phyloP scores from a whole-genome alignment of 1,139 yeast species.

The Petasospora rhodanensis region DNA sequence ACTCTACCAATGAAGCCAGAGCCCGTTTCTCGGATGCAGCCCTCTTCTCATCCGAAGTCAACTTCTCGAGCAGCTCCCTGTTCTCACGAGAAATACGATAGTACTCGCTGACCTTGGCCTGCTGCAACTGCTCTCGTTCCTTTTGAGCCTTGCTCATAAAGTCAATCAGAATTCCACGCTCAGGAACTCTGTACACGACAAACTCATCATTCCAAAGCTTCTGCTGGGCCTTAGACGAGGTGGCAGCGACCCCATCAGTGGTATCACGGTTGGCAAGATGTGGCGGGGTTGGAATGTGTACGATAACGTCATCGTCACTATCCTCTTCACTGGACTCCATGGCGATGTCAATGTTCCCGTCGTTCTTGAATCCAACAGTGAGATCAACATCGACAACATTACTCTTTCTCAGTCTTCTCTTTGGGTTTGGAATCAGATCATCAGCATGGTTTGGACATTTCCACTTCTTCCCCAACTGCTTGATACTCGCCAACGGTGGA shows the following conservation, averaged over 20 bases:
- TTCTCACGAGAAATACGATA: slow-evolving; percentile 25
- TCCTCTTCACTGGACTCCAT: slow-evolving; percentile 46
- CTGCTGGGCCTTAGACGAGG: slow-evolving; percentile 33
- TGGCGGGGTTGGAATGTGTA: slow-evolving; percentile 40
- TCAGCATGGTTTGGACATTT: slow-evolving; percentile 88
- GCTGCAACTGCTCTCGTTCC: slow-evolving; percentile 23
- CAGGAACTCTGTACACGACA: slow-evolving; percentile 63
- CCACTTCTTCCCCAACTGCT: slow-evolving; percentile 82
- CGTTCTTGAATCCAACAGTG: slow-evolving; percentile 57
- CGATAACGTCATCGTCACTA: slow-evolving; percentile 31
- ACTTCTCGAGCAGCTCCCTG: slow-evolving; percentile 27
- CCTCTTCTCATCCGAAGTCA: slow-evolving; percentile 29
- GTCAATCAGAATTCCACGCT: slow-evolving; percentile 68
- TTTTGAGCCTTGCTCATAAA: slow-evolving; percentile 51
- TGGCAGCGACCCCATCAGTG: slow-evolving; percentile 43
- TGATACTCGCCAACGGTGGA: slow-evolving; percentile 72
- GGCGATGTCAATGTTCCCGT: slow-evolving; percentile 61
- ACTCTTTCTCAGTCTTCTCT: slow-evolving; percentile 48
- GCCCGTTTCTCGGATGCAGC: slow-evolving; percentile 29
- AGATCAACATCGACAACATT: slow-evolving; percentile 50
- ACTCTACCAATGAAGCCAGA: slow-evolving; percentile 23
- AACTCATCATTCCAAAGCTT: slow-evolving; percentile 42
- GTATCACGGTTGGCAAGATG: slow-evolving; percentile 39
- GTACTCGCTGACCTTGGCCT: slow-evolving; percentile 23
- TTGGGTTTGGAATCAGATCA: slow-evolving; percentile 36